phyloP scores from a whole-genome alignment of 306 rosid species.

The Gillenia trifoliata region DNA sequence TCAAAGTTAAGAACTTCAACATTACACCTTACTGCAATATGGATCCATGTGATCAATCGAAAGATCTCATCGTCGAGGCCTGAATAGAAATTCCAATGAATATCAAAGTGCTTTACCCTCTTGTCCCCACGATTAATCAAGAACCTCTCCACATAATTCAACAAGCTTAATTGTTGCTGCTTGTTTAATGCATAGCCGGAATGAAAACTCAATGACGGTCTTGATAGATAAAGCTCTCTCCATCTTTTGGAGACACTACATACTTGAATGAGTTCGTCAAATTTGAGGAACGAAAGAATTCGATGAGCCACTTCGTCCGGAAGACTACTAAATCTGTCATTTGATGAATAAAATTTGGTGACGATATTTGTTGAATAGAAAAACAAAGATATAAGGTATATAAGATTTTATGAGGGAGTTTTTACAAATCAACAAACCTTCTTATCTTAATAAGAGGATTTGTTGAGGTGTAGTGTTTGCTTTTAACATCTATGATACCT shows the following conservation, averaged over 20 bases:
- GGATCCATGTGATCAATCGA: constrained; percentile 3
- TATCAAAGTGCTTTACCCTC: not conserved
- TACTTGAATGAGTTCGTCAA: not conserved
- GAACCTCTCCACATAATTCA: not conserved
- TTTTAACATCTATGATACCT: too few species aligned
- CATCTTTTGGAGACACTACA: not conserved
- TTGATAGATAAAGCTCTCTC: not conserved
- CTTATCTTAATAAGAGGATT: too few species aligned
- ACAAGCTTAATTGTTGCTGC: not conserved
- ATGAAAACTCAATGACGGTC: not conserved
- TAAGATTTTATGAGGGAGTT: too few species aligned
- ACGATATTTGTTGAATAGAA: too few species aligned
- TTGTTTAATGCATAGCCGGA: not conserved
- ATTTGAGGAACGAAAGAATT: not conserved
- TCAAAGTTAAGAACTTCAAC: constrained; percentile 3
- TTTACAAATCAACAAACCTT: too few species aligned
- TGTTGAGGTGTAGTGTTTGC: too few species aligned
- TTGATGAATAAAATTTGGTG: too few species aligned
- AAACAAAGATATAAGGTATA: too few species aligned
- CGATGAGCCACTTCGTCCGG: not conserved
- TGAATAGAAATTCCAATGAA: not conserved
- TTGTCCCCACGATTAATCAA: not conserved
- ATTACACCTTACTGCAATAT: not conserved
- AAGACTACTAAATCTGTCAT: not conserved
- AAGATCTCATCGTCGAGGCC: not conserved